Conservation (phyloP, 1,284 basidiomycete genomes). For the Pholiota adiposa region DNA sequence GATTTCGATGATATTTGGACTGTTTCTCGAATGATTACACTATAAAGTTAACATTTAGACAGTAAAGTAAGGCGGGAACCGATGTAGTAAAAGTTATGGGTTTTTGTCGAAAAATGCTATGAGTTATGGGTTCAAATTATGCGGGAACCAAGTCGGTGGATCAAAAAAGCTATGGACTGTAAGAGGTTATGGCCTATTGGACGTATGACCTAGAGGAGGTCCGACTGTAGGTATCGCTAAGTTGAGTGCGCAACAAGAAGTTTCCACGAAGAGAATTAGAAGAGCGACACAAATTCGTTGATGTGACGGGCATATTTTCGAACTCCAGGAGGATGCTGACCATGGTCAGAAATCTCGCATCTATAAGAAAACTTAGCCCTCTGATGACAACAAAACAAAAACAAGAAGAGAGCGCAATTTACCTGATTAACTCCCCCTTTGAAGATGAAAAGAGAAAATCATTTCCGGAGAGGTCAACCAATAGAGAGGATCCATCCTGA, state of each 20-base stretch:
- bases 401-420: neutral
- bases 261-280: neutral
- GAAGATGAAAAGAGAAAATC: neutral
- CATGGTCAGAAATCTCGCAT: neutral
- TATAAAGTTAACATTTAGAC: too few species aligned
- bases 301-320: neutral
- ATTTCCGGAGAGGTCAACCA: neutral
- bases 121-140: too few species aligned
- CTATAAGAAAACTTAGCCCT: neutral
- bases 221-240: too few species aligned
- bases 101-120: neutral
- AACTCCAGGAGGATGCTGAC: neutral
- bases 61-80: too few species aligned
- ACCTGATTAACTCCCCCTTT: neutral
- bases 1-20: neutral
- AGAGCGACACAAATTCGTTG: constrained; percentile 1
- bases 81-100: neutral
- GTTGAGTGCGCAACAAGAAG: too few species aligned
- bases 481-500: constrained; percentile 5
- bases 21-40: neutral
- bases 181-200: too few species aligned
- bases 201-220: too few species aligned
- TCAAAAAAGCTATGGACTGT: too few species aligned
- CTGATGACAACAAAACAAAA: neutral
- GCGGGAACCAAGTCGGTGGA: too few species aligned